Percentiles rank a stretch among this genome's conserved stretches.
Conservation (phyloP, 2,329 filamentous ascomycete species). For the Penicillium sumatraense region DNA sequence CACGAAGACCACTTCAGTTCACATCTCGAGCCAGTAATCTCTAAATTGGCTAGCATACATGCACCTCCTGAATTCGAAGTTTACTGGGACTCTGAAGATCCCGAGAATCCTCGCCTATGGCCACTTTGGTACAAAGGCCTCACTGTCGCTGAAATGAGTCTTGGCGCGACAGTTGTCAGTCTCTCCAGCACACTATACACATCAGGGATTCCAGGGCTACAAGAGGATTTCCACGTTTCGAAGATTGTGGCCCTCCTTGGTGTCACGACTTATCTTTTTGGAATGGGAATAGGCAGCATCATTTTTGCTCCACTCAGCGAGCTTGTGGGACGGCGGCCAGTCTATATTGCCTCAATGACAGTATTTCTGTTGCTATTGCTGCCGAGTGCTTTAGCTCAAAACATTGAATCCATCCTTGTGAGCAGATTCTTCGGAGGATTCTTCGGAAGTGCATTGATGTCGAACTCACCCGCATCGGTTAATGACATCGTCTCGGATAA, state of each 20-base stretch:
- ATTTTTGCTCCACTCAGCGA: slow-evolving; percentile 68
- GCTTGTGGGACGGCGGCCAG: slow-evolving; percentile 46
- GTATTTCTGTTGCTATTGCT: slow-evolving; percentile 70
- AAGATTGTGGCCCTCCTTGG: slow-evolving; percentile 53
- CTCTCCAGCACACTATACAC: slow-evolving; percentile 25
- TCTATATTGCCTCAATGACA: slow-evolving; percentile 68
- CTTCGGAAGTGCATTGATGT: slow-evolving; percentile 75
- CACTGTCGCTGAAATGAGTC: slow-evolving; percentile 16
- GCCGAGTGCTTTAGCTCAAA: slow-evolving; percentile 69
- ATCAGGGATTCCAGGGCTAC: slow-evolving; percentile 17
- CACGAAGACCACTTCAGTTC: not conserved
- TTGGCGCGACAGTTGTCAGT: slow-evolving; percentile 20
- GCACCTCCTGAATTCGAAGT: slow-evolving; percentile 21
- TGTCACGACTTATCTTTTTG: slow-evolving; percentile 74
- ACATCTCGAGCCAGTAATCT: slow-evolving; percentile 4
- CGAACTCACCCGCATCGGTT: slow-evolving; percentile 78
- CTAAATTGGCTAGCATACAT: slow-evolving; percentile 5
- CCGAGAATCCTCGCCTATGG: slow-evolving; percentile 21
- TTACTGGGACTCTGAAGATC: slow-evolving; percentile 14
- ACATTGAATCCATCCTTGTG: slow-evolving; percentile 68
- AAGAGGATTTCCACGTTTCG: slow-evolving; percentile 19
- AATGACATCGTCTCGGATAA: slow-evolving; percentile 79
- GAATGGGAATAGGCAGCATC: slow-evolving; percentile 70
- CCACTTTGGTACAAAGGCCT: slow-evolving; percentile 20
- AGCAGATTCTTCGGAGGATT: slow-evolving; percentile 73